phyloP scores from a whole-genome alignment of 805 yeast species.

The Saccharomycopsis fermentans region DNA sequence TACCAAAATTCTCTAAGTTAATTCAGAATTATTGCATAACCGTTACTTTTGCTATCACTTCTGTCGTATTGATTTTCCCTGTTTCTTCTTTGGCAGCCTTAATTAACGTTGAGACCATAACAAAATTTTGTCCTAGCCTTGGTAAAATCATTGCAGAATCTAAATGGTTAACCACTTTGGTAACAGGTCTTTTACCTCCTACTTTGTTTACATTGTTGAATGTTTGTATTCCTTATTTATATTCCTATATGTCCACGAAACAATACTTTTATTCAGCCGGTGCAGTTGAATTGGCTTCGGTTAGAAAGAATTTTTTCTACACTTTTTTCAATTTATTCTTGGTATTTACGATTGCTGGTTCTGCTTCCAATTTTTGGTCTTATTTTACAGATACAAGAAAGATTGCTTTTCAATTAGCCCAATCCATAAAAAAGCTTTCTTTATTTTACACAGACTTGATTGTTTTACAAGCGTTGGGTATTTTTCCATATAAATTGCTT shows the following conservation, averaged over 20 bases:
- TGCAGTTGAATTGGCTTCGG: slow-evolving; percentile 47
- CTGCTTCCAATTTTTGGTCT: slow-evolving; percentile 49
- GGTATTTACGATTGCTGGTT: slow-evolving; percentile 53
- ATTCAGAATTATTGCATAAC: slow-evolving; percentile 33
- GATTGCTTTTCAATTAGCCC: slow-evolving; percentile 45
- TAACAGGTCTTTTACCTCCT: slow-evolving; percentile 55
- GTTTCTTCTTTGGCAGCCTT: slow-evolving; percentile 48
- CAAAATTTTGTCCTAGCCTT: slow-evolving; percentile 48
- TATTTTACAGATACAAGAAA: slow-evolving; percentile 48
- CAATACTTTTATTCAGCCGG: slow-evolving; percentile 50
- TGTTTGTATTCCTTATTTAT: slow-evolving; percentile 44
- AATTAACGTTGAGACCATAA: slow-evolving; percentile 44
- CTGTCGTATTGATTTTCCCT: slow-evolving; percentile 43
- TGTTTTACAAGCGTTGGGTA: slow-evolving; percentile 58
- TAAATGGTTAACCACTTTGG: slow-evolving; percentile 42
- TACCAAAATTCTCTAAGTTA: slow-evolving; percentile 32
- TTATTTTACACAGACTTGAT: slow-evolving; percentile 51
- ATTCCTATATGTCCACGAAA: slow-evolving; percentile 36
- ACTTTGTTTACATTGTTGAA: slow-evolving; percentile 47
- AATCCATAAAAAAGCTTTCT: slow-evolving; percentile 40
- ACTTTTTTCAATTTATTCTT: slow-evolving; percentile 51
- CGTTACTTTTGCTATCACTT: slow-evolving; percentile 36
- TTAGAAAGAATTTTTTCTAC: slow-evolving; percentile 49
- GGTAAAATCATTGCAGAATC: slow-evolving; percentile 44
- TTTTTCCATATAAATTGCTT: slow-evolving; percentile 48